Evolutionary conservation across 75 land plant species (phyloP).

Genomic region (Gnetum montanum): DNA sequence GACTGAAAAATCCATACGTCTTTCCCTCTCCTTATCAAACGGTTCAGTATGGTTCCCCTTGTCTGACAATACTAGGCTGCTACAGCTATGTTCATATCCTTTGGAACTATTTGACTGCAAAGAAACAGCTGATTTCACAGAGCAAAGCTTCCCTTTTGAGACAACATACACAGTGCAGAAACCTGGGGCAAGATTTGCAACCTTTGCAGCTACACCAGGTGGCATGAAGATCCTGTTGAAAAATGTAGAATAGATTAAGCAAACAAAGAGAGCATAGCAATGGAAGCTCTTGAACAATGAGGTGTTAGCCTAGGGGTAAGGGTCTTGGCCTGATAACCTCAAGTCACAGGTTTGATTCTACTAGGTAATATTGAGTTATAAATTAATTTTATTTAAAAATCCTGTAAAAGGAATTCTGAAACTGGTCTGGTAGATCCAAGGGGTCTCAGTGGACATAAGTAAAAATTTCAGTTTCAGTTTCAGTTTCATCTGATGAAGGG

Average conservation of each 20-base stretch:
- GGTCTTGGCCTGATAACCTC: too few species aligned
- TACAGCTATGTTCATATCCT: too few species aligned
- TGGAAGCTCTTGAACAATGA: neutral
- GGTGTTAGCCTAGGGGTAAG: too few species aligned
- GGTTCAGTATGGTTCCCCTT: too few species aligned
- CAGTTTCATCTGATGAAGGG: neutral
- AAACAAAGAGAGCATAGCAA: neutral
- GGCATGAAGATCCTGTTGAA: conserved; percentile 9
- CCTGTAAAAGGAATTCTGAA: neutral
- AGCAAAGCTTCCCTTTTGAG: conserved; percentile 31
- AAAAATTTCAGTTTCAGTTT: neutral
- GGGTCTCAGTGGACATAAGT: neutral
- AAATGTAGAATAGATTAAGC: conserved; percentile 6
- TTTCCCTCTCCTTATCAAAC: too few species aligned
- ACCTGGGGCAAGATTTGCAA: conserved; percentile 20
- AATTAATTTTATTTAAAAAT: neutral
- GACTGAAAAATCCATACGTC: too few species aligned
- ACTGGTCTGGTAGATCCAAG: neutral
- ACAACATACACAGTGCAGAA: conserved; percentile 33
- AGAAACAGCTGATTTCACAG: conserved; percentile 14
- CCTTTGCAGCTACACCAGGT: conserved; percentile 8
- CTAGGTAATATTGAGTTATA: neutral
- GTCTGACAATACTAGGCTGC: too few species aligned
- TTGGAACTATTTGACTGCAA: conserved; percentile 1
- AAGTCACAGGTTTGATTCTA: too few species aligned